Evolutionary conservation across 306 rosid genomes (phyloP), one percentile per base, ranked within the genome.

Genomic region (Casuarina equisetifolia): DNA sequence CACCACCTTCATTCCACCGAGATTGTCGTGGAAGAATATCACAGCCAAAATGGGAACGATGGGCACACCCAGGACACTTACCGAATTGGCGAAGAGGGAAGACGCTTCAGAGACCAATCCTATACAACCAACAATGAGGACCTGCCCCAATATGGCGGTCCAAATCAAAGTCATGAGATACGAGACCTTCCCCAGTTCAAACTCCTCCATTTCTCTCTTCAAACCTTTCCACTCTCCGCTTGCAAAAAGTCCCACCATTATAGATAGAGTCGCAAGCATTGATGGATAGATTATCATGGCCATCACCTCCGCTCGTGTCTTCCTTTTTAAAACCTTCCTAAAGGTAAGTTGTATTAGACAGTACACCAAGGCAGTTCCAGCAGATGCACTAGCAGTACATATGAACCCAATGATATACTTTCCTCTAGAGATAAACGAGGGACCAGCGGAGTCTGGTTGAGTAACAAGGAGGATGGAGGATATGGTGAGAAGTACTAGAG

Each of bases 81-180:
- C 73, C 54, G 79, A 82, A 77, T 86, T 86, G 43, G 89, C 79
- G 76, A 89, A 89, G n/a, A 85, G 80, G 8, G 93, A 85, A 44
- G 93, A 85, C 10, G 81, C 89, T 46, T 86, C 88, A 48, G 79
- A 71, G 63, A 83, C 77, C 75, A 83, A 73, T 69, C 90, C 90
- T 51, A 86, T 35, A 45, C 69, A 15, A 5, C 89, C 86, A 16
- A 86, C 42, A 9, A 48, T n/a, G 70, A 53, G 77, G 32, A 83
- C 43, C 67, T 82, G 83, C 89, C 89, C 86, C 2, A 43, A 5
- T 61, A 85, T 54, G 9, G 88, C 84, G 10, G 82, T 59, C 78
- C 82, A 86, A 76, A 45, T 79, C 68, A 89, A 4, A 61, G 58
- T 81, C 78, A 80, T 78, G 59, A 73, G 54, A 75, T 87, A 87